phyloP scores from a whole-genome alignment of 768 basidiomycete genomes.

The Paxillus rubicundulus region DNA sequence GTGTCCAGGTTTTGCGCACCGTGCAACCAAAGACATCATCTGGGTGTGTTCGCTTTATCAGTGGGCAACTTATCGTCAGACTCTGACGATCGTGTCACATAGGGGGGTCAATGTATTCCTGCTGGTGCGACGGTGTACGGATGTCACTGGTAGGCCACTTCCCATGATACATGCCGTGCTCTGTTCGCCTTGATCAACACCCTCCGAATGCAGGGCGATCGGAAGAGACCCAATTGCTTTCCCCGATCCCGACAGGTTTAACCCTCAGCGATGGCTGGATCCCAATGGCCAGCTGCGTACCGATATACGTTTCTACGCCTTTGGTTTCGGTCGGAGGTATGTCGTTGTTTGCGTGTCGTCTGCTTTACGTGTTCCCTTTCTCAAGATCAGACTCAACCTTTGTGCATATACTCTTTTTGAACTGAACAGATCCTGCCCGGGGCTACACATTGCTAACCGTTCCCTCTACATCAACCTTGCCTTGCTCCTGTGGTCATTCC shows the following conservation, averaged over 20 bases:
- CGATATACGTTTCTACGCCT: slow-evolving; percentile 47
- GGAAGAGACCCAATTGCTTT: slow-evolving; percentile 53
- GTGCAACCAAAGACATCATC: slow-evolving; percentile 7
- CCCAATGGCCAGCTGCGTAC: slow-evolving; percentile 41
- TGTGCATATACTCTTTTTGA: not conserved
- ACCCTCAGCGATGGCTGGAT: slow-evolving; percentile 51
- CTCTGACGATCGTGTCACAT: not conserved
- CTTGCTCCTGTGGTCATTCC: slow-evolving; percentile 63
- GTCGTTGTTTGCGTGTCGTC: not conserved
- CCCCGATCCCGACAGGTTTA: slow-evolving; percentile 49
- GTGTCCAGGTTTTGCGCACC: slow-evolving; percentile 24
- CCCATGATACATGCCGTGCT: slow-evolving; percentile 4
- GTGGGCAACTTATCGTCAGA: slow-evolving; percentile 32
- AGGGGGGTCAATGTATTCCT: slow-evolving; percentile 24
- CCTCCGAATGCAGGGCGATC: slow-evolving; percentile 35
- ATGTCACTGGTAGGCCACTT: slow-evolving; percentile 9
- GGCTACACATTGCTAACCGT: slow-evolving; percentile 42
- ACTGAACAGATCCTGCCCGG: slow-evolving; percentile 51
- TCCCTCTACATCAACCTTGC: slow-evolving; percentile 64
- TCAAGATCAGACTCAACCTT: no score
- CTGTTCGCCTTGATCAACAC: no score
- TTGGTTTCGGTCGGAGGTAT: slow-evolving; percentile 51
- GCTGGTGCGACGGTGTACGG: slow-evolving; percentile 21
- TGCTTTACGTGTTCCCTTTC: no score
- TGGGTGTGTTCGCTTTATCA: slow-evolving; percentile 2